Conservation (phyloP, 768 basidiomycete genomes). For the Panaeolus papilionaceus region DNA sequence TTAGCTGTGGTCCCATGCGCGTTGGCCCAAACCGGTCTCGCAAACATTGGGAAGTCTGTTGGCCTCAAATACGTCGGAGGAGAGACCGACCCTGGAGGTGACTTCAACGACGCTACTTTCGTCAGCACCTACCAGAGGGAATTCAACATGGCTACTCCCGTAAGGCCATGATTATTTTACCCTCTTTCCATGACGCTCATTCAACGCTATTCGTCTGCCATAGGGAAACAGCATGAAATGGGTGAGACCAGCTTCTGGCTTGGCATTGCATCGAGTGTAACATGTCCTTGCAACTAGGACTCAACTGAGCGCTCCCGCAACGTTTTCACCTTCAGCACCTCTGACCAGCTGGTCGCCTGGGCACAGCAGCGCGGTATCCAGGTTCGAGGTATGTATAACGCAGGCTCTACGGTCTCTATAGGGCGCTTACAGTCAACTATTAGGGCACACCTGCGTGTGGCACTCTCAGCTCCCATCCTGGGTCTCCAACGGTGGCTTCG, state of each 20-base stretch:
- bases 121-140: neutral
- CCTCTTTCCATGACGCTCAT: neutral
- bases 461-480: constrained; percentile 59
- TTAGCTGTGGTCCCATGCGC: constrained; percentile 6
- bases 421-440: constrained; percentile 38
- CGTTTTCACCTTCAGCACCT: constrained; percentile 50
- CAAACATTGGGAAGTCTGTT: neutral
- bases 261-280: neutral
- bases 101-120: neutral
- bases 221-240: constrained; percentile 56
- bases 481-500: constrained; percentile 51
- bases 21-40: constrained; percentile 21
- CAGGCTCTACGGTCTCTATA: constrained; percentile 32
- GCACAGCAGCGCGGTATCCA: constrained; percentile 53
- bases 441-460: constrained; percentile 58
- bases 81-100: neutral
- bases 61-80: neutral
- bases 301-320: constrained; percentile 57
- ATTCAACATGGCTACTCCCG: constrained; percentile 45
- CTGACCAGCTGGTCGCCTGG: constrained; percentile 50
- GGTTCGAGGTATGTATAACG: constrained; percentile 41
- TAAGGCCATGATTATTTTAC: constrained; percentile 14
- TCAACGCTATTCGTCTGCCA: too few species aligned
- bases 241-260: constrained; percentile 32
- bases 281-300: constrained; percentile 39